Percentiles rank a stretch among this genome's conserved stretches.
phyloP scores from a whole-genome alignment of 768 basidiomycete species.

The Roridomyces roridus region DNA sequence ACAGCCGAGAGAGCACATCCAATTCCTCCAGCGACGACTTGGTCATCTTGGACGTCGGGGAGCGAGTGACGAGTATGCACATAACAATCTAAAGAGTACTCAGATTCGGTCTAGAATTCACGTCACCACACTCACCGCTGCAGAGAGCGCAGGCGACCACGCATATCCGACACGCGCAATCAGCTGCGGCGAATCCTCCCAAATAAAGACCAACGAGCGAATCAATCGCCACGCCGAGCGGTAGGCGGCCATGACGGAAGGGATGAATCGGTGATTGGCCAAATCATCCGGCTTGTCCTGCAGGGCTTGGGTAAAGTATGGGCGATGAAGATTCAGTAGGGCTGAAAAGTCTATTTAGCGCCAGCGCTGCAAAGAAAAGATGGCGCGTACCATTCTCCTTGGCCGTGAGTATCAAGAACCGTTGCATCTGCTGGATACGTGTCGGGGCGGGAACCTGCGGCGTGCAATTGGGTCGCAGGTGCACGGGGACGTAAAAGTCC shows the following conservation, averaged over 20 bases:
- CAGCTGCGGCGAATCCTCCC: slow-evolving; percentile 45
- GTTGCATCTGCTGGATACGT: slow-evolving; percentile 44
- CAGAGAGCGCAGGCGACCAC: slow-evolving; percentile 75
- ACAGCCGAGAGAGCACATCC: slow-evolving; percentile 48
- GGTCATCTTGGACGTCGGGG: slow-evolving; percentile 54
- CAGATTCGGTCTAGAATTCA: slow-evolving; percentile 60
- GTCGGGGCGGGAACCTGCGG: slow-evolving; percentile 23
- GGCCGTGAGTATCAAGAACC: slow-evolving; percentile 46
- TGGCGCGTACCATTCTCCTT: slow-evolving; percentile 56
- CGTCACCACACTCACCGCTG: slow-evolving; percentile 66
- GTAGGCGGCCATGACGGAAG: slow-evolving; percentile 76
- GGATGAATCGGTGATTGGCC: too few relatives aligned
- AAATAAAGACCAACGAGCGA: slow-evolving; percentile 51
- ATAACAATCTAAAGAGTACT: too few relatives aligned
- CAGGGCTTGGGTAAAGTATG: too few relatives aligned
- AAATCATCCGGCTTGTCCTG: too few relatives aligned
- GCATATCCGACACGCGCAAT: slow-evolving; percentile 52
- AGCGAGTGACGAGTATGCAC: too few relatives aligned
- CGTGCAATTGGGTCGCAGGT: slow-evolving; percentile 47
- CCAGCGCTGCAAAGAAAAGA: slow-evolving; percentile 28
- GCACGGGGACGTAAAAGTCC: slow-evolving; percentile 58
- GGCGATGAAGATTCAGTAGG: too few relatives aligned
- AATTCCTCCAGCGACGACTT: slow-evolving; percentile 55
- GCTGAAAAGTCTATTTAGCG: slow-evolving; percentile 67
- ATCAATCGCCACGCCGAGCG: slow-evolving; percentile 75